Conservation (phyloP, 2,329 filamentous ascomycete genomes). For the Calonectria pseudoturangicola region DNA sequence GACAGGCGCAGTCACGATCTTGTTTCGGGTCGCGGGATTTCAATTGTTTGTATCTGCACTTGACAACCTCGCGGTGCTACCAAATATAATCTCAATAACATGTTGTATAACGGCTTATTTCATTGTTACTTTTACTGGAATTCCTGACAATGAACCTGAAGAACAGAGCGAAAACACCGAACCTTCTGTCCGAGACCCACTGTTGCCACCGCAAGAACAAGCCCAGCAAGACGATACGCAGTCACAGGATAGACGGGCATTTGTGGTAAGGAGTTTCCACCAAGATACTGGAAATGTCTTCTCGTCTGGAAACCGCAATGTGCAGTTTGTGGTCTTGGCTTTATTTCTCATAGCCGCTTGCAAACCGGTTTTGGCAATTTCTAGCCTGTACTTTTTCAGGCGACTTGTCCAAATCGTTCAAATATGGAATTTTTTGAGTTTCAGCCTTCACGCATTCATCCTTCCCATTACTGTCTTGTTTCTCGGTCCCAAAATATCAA, state of each 20-base stretch:
- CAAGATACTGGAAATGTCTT: slow-evolving; percentile 3
- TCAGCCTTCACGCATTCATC: not conserved
- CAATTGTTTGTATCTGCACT: not conserved
- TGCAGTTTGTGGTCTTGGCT: not conserved
- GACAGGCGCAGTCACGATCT: not conserved
- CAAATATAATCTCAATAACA: slow-evolving; percentile 1
- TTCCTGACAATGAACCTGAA: not conserved
- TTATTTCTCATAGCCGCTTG: not conserved
- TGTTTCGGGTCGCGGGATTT: not conserved
- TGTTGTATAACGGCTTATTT: not conserved
- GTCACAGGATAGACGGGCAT: not conserved
- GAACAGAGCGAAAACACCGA: not conserved
- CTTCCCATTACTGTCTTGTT: not conserved
- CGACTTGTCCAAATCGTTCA: not conserved
- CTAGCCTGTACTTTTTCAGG: not conserved
- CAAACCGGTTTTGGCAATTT: not conserved
- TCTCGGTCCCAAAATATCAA: not conserved
- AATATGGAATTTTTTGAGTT: not conserved
- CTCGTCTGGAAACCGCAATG: not conserved
- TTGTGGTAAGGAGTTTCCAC: not conserved
- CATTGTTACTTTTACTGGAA: not conserved
- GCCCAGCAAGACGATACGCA: not conserved
- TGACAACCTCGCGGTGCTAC: not conserved
- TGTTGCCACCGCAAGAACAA: not conserved
- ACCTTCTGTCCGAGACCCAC: not conserved